Conservation (phyloP, 1,139 yeast species). For the Magnusiomyces suaveolens region DNA sequence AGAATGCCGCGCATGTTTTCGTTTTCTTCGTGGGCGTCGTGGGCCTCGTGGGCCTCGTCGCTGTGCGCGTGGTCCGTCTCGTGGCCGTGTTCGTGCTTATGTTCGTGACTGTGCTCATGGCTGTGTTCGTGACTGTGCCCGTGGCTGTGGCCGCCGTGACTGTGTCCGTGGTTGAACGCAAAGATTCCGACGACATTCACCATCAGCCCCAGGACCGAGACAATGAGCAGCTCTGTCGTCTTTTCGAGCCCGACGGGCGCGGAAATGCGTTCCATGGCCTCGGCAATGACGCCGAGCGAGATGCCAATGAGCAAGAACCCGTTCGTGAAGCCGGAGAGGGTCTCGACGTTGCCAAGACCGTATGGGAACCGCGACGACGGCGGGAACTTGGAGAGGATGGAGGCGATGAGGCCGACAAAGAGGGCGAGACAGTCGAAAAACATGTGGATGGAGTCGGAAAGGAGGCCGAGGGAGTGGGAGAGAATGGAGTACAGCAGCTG, state of each 20-base stretch:
- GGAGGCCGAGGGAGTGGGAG: conserved; percentile 80
- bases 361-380: conserved; percentile 72
- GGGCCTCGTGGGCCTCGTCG: conserved; percentile 7
- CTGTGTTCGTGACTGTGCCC: conserved; percentile 22
- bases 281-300: conserved; percentile 77
- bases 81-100: conserved; percentile 34
- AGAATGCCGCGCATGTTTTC: conserved; percentile 95
- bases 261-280: conserved; percentile 71
- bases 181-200: conserved; percentile 89
- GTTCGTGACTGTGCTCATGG: conserved; percentile 42
- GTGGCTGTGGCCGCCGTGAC: conserved; percentile 36
- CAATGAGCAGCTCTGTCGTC: conserved; percentile 79
- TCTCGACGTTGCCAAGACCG: conserved; percentile 77
- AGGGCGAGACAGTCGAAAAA: conserved; percentile 87
- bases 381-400: conserved; percentile 48
- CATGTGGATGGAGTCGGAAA: conserved; percentile 94
- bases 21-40: conserved; percentile 35
- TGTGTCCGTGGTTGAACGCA: conserved; percentile 71
- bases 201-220: conserved; percentile 69
- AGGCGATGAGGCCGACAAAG: conserved; percentile 82
- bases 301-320: conserved; percentile 83
- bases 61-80: conserved; percentile 23
- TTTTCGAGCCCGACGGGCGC: conserved; percentile 69
- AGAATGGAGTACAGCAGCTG: conserved; percentile 86
- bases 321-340: conserved; percentile 89